Evolutionary conservation across 345 rosid species (phyloP).

Genomic region (Eucalyptus grandis): DNA sequence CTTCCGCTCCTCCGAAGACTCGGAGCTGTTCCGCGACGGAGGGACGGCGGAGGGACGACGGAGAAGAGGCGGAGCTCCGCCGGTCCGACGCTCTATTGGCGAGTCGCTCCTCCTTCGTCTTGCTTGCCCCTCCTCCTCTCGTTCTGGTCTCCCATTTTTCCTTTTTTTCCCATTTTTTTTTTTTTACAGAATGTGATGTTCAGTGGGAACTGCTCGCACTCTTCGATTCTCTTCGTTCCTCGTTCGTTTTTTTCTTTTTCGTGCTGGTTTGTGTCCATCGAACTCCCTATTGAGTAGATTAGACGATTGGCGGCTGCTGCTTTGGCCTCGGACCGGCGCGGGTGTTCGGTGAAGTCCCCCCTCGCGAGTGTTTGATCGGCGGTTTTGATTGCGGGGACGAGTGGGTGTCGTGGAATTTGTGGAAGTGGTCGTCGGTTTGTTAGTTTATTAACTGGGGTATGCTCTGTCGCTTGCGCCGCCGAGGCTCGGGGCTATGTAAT

Average conservation of each 20-base stretch:
- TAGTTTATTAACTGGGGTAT: background rate
- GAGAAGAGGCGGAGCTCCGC: background rate
- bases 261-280: background rate
- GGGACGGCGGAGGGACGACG: background rate
- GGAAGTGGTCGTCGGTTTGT: background rate
- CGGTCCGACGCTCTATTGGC: background rate
- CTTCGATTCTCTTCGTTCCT: background rate
- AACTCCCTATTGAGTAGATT: background rate
- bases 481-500: background rate
- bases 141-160: no score
- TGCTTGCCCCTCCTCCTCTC: background rate
- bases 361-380: background rate
- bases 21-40: background rate
- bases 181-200: fast-evolving
- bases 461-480: background rate
- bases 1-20: background rate
- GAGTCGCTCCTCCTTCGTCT: background rate
- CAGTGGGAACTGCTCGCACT: background rate
- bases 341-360: background rate
- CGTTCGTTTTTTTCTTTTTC: background rate
- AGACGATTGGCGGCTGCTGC: background rate
- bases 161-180: background rate
- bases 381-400: background rate
- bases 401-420: background rate
- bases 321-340: background rate